phyloP scores from a whole-genome alignment of 306 rosid genomes.

The Inga oerstediana region DNA sequence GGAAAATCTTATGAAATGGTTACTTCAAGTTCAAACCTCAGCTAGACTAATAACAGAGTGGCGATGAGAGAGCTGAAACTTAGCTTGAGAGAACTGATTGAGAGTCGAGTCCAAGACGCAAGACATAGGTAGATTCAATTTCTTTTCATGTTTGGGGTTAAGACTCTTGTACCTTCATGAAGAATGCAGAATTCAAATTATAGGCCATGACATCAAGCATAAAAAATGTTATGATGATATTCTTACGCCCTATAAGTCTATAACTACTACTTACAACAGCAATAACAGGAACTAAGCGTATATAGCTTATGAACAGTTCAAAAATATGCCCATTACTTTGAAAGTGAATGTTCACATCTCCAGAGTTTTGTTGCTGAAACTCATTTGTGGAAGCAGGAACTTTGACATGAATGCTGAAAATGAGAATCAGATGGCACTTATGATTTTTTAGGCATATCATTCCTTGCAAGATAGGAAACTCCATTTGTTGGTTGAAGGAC shows the following conservation, averaged over 20 bases:
- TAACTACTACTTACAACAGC: not conserved
- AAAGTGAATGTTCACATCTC: not conserved
- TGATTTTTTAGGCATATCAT: not conserved
- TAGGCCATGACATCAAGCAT: not conserved
- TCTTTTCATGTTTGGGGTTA: not conserved
- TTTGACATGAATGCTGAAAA: not conserved
- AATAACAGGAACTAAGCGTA: not conserved
- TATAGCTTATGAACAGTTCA: not conserved
- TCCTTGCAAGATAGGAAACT: not conserved
- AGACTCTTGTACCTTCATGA: not conserved
- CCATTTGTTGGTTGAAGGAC: slow-evolving; percentile 20
- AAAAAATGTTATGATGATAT: too few species aligned
- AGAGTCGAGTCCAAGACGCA: too few species aligned
- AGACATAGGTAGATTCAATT: too few species aligned
- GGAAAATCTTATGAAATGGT: not conserved
- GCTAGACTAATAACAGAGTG: not conserved
- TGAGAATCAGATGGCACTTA: not conserved
- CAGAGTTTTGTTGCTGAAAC: slow-evolving; percentile 17
- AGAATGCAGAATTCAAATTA: not conserved
- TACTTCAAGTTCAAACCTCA: not conserved
- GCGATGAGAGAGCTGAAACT: not conserved
- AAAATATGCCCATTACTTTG: not conserved
- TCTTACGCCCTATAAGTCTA: not conserved
- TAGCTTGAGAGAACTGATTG: not conserved
- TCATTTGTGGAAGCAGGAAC: slow-evolving; percentile 12